phyloP scores from a whole-genome alignment of 108 stramenopile genomes.

The Asterionellopsis glacialis region DNA sequence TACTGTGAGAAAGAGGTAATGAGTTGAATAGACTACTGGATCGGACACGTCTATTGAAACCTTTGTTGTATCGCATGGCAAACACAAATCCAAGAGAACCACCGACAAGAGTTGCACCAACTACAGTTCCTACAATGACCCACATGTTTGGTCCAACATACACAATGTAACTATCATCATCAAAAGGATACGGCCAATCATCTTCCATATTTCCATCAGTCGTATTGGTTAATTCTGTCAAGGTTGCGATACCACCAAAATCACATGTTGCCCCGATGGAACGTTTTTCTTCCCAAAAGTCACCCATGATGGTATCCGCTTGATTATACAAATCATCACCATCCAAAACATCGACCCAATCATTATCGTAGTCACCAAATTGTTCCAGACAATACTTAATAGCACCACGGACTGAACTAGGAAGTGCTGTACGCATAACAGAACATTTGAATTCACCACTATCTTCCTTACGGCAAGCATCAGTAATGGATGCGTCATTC shows the following conservation, averaged over 20 bases:
- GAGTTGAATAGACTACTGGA: too few species aligned
- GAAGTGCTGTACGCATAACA: conserved; percentile 43
- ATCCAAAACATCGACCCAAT: conserved; percentile 28
- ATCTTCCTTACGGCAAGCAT: conserved; percentile 64
- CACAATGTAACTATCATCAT: conserved; percentile 47
- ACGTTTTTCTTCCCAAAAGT: conserved; percentile 52
- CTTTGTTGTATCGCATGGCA: conserved; percentile 57
- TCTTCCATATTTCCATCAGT: conserved; percentile 29
- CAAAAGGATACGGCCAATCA: conserved; percentile 40
- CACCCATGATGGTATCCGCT: conserved; percentile 40
- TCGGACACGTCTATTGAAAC: conserved; percentile 32
- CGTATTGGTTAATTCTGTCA: conserved; percentile 45
- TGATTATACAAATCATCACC: conserved; percentile 49
- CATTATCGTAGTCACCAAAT: conserved; percentile 4
- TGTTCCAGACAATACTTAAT: conserved; percentile 37
- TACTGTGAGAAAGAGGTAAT: too few species aligned
- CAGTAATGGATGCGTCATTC: conserved; percentile 41
- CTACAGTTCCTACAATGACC: conserved; percentile 16
- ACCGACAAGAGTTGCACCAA: conserved; percentile 32
- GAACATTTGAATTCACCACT: conserved; percentile 47
- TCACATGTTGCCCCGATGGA: conserved; percentile 73
- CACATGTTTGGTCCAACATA: conserved; percentile 22
- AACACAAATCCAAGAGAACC: conserved; percentile 49
- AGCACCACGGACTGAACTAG: conserved; percentile 36
- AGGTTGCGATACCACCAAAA: conserved; percentile 75